phyloP scores from a whole-genome alignment of 1,139 yeast species.

The Taiozyma sp. region DNA sequence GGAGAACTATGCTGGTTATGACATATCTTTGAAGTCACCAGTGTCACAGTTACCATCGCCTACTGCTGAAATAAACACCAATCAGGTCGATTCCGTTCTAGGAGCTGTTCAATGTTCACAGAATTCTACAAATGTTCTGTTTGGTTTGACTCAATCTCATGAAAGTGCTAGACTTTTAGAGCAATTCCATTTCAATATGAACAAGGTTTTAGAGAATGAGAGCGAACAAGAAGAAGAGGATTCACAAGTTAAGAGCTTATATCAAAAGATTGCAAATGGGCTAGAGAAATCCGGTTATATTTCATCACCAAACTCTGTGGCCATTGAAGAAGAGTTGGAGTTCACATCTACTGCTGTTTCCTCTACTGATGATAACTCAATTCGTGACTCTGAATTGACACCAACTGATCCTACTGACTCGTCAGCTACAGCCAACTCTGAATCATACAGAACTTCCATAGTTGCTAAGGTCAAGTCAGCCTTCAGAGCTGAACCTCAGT shows the following conservation, averaged over 20 bases:
- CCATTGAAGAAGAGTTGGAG: background rate
- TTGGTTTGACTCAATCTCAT: background rate
- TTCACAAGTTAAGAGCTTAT: background rate
- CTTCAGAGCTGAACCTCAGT: conserved; percentile 3
- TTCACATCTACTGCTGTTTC: background rate
- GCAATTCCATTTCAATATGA: background rate
- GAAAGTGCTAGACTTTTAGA: background rate
- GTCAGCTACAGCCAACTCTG: background rate
- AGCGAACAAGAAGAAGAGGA: background rate
- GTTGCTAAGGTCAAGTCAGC: conserved; percentile 4
- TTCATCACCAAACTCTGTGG: background rate
- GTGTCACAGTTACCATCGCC: background rate
- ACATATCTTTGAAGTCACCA: background rate
- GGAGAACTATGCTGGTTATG: conserved; percentile 4
- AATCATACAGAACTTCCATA: background rate
- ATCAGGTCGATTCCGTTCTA: background rate
- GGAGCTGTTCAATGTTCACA: background rate
- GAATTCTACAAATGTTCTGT: background rate
- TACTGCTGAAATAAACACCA: background rate
- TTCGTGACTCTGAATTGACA: background rate
- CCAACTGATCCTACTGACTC: background rate
- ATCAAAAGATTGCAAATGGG: background rate
- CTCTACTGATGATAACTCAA: background rate
- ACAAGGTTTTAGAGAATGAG: background rate
- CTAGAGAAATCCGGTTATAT: background rate